Conservation (phyloP, 2,329 filamentous ascomycete genomes). For the Epichloe festucae region DNA sequence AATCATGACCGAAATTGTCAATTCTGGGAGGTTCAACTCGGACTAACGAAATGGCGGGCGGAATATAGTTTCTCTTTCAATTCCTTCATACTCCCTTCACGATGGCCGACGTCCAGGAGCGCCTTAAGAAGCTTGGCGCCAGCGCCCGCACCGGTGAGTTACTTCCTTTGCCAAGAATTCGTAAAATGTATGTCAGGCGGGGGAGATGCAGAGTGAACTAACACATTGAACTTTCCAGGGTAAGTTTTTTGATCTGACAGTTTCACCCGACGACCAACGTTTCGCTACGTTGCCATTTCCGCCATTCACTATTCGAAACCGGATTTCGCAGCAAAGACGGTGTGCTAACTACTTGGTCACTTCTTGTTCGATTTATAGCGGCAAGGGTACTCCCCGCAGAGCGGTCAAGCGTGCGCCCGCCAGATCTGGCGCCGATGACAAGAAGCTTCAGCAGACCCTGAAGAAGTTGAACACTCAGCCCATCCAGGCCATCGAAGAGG, state of each 20-base stretch:
- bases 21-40: not conserved
- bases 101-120: slow-evolving; percentile 46
- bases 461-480: slow-evolving; percentile 99
- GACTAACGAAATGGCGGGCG: slow-evolving; percentile 7
- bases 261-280: not conserved
- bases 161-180: not conserved
- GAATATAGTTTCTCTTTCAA: slow-evolving; percentile 6
- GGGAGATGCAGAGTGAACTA: not conserved
- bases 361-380: slow-evolving; percentile 34
- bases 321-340: not conserved
- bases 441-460: slow-evolving; percentile 93
- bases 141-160: slow-evolving; percentile 54
- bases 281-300: not conserved
- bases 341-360: slow-evolving; percentile 13
- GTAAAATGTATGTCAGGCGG: not conserved
- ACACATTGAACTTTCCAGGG: slow-evolving; percentile 15
- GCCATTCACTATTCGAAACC: slow-evolving; percentile 1
- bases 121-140: slow-evolving; percentile 45
- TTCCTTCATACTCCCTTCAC: slow-evolving; percentile 20
- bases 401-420: slow-evolving; percentile 98
- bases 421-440: slow-evolving; percentile 89
- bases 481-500: slow-evolving; percentile 98
- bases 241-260: slow-evolving; percentile 17
- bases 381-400: slow-evolving; percentile 95
- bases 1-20: not conserved